A percentile compares a stretch with the other conserved stretches of the same genome.
Evolutionary conservation across 139 green algal species (phyloP).

Genomic region (Mesotaenium endlicherianum): DNA sequence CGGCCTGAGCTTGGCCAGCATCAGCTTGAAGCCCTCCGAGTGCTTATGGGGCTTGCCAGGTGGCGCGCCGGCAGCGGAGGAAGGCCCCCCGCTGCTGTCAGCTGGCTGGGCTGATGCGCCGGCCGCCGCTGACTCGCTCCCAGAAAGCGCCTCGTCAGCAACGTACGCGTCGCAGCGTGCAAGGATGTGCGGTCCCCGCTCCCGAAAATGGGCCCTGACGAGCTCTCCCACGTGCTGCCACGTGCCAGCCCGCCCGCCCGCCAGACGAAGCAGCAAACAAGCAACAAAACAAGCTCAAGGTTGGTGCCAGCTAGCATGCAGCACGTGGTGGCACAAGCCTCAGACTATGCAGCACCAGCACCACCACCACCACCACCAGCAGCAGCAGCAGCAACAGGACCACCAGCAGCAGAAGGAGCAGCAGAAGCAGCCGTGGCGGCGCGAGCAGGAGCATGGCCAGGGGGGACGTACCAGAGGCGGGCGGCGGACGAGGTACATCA

Average conservation of each 20-base stretch:
- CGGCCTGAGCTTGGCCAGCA: slow-evolving; percentile 26
- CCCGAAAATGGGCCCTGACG: background rate
- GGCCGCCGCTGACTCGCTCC: background rate
- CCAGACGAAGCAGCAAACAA: background rate
- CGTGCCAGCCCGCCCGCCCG: too few species aligned
- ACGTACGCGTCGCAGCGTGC: background rate
- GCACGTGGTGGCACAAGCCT: background rate
- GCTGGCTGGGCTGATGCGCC: background rate
- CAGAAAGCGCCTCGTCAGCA: background rate
- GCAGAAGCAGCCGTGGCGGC: background rate
- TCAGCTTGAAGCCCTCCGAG: slow-evolving; percentile 39
- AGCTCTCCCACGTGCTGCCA: background rate
- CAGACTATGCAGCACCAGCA: background rate
- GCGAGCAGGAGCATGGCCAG: background rate
- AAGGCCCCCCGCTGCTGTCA: background rate
- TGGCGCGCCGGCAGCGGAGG: background rate
- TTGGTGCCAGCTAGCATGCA: background rate
- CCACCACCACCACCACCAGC: background rate
- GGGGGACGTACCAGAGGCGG: slow-evolving; percentile 35
- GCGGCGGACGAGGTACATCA: slow-evolving; percentile 45
- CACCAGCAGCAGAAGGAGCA: background rate
- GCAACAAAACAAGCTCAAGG: background rate
- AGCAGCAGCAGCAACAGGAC: background rate
- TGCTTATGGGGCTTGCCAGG: background rate
- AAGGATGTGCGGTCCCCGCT: background rate